A percentile compares a stretch with the other conserved stretches of the same genome.
Evolutionary conservation across 176 grass and related monocot genomes (phyloP).

Genomic region (Guadua angustifolia): DNA sequence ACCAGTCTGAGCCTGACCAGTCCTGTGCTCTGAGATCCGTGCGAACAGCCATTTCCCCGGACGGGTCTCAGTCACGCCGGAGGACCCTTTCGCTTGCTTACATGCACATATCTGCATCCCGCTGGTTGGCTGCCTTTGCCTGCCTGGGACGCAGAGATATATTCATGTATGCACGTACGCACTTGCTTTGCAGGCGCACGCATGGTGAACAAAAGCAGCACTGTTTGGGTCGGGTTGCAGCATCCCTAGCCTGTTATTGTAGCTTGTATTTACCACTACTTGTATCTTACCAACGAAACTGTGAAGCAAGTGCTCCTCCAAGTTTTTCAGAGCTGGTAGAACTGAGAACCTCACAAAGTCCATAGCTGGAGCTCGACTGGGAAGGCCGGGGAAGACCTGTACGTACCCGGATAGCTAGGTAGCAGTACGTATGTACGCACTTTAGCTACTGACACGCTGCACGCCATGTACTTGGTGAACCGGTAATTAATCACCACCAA

Average conservation of each 20-base stretch:
- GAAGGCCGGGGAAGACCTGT: background rate
- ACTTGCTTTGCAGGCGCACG: background rate
- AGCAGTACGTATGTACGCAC: background rate
- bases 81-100: background rate
- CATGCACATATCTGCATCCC: background rate
- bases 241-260: background rate
- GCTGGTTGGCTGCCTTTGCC: background rate
- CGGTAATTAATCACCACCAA: background rate
- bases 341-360: background rate
- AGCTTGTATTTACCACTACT: background rate
- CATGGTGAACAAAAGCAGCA: background rate
- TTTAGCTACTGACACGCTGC: background rate
- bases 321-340: background rate
- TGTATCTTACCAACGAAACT: background rate
- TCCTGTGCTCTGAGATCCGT: conserved; percentile 22
- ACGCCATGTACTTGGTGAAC: conserved; percentile 2
- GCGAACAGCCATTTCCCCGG: background rate
- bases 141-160: background rate
- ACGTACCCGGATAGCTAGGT: background rate
- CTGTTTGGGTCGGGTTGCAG: background rate
- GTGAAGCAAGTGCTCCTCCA: background rate
- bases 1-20: background rate
- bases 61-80: conserved; percentile 10
- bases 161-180: background rate
- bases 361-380: background rate